phyloP scores from a whole-genome alignment of 2,329 filamentous ascomycete species.

The Akanthomyces lecanii region DNA sequence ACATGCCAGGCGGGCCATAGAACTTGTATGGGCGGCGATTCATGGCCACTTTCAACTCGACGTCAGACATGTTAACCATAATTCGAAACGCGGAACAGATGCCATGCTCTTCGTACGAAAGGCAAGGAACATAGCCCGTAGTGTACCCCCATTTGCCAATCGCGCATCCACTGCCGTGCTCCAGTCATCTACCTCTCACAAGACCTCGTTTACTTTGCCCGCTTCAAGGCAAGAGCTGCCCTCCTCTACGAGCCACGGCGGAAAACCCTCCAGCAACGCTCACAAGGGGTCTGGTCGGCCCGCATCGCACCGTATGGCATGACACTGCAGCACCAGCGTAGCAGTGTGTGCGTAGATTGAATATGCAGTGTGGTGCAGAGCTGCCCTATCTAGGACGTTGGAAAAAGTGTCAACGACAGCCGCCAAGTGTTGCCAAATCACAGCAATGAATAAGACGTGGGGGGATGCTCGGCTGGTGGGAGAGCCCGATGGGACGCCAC shows the following conservation, averaged over 20 bases:
- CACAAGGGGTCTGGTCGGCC: neutral
- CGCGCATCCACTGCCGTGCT: neutral
- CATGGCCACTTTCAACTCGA: too few species aligned
- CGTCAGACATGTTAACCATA: too few species aligned
- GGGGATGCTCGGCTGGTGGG: neutral
- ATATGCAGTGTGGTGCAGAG: too few species aligned
- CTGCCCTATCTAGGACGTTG: too few species aligned
- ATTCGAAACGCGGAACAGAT: neutral
- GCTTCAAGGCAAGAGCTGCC: neutral
- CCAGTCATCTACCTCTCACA: neutral
- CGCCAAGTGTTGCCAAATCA: neutral
- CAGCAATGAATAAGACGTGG: too few species aligned
- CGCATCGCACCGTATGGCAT: neutral
- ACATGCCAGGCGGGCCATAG: too few species aligned
- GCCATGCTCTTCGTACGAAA: neutral
- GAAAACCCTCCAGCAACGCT: too few species aligned
- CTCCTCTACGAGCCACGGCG: neutral
- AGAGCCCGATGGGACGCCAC: neutral
- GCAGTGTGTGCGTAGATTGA: too few species aligned
- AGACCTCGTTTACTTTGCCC: neutral
- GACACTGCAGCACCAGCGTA: neutral
- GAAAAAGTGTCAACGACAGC: neutral
- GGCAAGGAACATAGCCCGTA: neutral
- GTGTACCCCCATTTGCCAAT: neutral
- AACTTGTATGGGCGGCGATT: too few species aligned